These are phyloP conservation scores for Lasiosphaeria ovina DNA, from an alignment of 495 filamentous ascomycete genomes.

Conservation along the genomic window DNA sequence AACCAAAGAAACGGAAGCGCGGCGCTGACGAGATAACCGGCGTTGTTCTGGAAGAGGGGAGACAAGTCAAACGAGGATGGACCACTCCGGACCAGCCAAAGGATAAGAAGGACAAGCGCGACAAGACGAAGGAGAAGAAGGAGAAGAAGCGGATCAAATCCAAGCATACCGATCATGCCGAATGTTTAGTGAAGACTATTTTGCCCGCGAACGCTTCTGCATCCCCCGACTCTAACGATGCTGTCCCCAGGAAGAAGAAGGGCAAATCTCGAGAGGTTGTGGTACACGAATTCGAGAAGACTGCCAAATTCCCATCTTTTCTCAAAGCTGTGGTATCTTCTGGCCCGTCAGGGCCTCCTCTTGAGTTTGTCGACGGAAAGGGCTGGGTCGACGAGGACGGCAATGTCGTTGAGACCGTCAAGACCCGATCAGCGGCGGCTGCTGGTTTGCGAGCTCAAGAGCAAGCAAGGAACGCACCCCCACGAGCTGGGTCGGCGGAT, in stretches of 20 bases:
- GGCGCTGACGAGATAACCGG: conserved; percentile 65
- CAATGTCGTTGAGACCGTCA: conserved; percentile 62
- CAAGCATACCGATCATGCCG: conserved; percentile 72
- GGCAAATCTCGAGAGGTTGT: conserved; percentile 51
- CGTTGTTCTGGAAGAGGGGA: conserved; percentile 65
- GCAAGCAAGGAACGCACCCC: conserved; percentile 4
- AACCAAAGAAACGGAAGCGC: conserved; percentile 63
- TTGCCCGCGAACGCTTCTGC: conserved; percentile 58
- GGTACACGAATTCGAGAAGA: conserved; percentile 80
- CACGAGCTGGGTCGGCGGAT: conserved; percentile 2
- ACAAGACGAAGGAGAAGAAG: conserved; percentile 52
- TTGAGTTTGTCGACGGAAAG: conserved; percentile 69
- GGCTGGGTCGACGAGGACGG: conserved; percentile 87
- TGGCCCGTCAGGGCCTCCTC: conserved; percentile 32
- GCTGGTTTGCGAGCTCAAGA: conserved; percentile 11
- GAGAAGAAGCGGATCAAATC: conserved; percentile 60
- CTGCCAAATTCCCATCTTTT: conserved; percentile 74
- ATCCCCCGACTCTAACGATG: conserved; percentile 42
- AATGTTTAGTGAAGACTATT: conserved; percentile 80
- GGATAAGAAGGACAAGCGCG: conserved; percentile 50
- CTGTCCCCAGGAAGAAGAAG: conserved; percentile 51
- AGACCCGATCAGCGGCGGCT: conserved; percentile 22
- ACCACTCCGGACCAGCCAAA: conserved; percentile 62
- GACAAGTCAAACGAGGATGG: conserved; percentile 90
- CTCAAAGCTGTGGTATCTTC: conserved; percentile 50